phyloP scores from a whole-genome alignment of 2,329 filamentous ascomycete species.

The Phyllosticta citribraziliensis region DNA sequence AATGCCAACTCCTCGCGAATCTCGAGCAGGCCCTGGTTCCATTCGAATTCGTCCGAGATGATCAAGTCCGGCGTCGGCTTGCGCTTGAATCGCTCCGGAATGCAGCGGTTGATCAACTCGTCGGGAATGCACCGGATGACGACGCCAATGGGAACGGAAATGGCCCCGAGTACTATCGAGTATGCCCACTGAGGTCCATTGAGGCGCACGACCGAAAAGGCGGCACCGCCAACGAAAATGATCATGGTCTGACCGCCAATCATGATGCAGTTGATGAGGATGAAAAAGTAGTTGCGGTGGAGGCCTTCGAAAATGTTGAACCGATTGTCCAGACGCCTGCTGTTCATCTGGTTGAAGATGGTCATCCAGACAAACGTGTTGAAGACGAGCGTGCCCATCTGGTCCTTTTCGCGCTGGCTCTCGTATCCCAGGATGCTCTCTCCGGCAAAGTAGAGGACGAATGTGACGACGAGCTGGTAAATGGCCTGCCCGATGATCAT shows the following conservation, averaged over 20 bases:
- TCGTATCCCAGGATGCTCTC: slow-evolving; percentile 50
- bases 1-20: slow-evolving; percentile 74
- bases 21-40: slow-evolving; percentile 63
- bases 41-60: slow-evolving; percentile 41
- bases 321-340: slow-evolving; percentile 84
- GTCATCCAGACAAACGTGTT: slow-evolving; percentile 99
- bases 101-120: slow-evolving; percentile 40
- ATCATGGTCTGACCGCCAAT: slow-evolving; percentile 83
- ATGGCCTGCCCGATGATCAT: slow-evolving; percentile 70
- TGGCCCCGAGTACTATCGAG: slow-evolving; percentile 68
- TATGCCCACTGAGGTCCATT: slow-evolving; percentile 76
- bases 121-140: slow-evolving; percentile 78
- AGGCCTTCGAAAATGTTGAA: slow-evolving; percentile 95
- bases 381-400: slow-evolving; percentile 75
- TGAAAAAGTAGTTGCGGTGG: slow-evolving; percentile 77
- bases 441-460: slow-evolving; percentile 63
- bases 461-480: slow-evolving; percentile 63
- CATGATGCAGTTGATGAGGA: slow-evolving; percentile 77
- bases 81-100: slow-evolving; percentile 33
- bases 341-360: slow-evolving; percentile 97
- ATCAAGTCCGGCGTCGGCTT: slow-evolving; percentile 33
- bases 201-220: slow-evolving; percentile 66
- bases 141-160: slow-evolving; percentile 79
- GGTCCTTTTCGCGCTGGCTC: slow-evolving; percentile 33
- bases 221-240: slow-evolving; percentile 71